Percentiles rank a stretch among this genome's conserved stretches.
Conservation (phyloP, 1,284 basidiomycete genomes). For the Ceratobasidium sp. region DNA sequence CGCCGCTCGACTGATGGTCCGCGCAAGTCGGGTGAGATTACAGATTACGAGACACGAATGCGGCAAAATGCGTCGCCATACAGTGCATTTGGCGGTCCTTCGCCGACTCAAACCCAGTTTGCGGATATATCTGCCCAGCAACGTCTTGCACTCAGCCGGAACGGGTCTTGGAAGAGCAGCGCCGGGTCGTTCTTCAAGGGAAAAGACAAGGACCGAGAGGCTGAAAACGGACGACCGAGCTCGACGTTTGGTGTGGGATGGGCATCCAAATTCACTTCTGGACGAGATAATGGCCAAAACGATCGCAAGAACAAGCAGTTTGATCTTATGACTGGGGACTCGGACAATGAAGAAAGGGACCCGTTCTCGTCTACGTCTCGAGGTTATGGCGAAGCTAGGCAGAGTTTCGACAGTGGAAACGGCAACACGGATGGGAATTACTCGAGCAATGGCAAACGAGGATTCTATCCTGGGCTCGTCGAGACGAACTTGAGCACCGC, state of each 20-base stretch:
- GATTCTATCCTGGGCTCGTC: constrained; percentile 34
- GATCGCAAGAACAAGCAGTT: constrained; percentile 12
- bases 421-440: no score
- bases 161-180: constrained; percentile 15
- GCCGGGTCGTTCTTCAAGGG: constrained; percentile 21
- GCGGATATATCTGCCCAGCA: constrained; percentile 35
- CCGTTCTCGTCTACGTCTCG: constrained; percentile 11
- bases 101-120: constrained; percentile 36
- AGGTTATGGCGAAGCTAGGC: not conserved
- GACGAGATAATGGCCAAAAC: not conserved
- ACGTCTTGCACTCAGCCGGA: constrained; percentile 21
- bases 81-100: constrained; percentile 13
- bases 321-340: constrained; percentile 34
- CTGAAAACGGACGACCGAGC: constrained; percentile 26
- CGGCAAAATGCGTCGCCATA: constrained; percentile 36
- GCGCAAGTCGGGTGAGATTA: constrained; percentile 29
- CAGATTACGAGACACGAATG: constrained; percentile 36
- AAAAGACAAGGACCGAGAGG: constrained; percentile 3
- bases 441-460: constrained; percentile 22
- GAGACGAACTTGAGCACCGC: constrained; percentile 14
- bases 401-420: constrained; percentile 29
- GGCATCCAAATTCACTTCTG: constrained; percentile 12
- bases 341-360: constrained; percentile 15
- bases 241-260: constrained; percentile 27
- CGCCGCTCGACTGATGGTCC: constrained; percentile 4